Conservation (phyloP, 768 basidiomycete genomes). For the Psilocybe cyanescens region DNA sequence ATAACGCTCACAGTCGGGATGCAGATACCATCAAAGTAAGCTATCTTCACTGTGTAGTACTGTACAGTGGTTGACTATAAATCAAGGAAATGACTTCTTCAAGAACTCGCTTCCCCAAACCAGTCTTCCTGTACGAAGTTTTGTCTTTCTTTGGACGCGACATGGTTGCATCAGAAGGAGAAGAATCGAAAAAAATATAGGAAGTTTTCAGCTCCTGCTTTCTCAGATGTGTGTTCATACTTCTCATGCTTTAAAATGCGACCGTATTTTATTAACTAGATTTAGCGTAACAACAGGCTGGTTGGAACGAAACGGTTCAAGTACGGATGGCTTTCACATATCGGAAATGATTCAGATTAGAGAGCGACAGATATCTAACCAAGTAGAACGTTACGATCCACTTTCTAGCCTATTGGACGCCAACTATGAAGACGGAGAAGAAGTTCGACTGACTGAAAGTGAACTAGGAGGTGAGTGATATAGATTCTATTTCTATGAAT, state of each 20-base stretch:
- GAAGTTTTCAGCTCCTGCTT: constrained; percentile 61
- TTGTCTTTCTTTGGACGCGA: constrained; percentile 59
- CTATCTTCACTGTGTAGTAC: too few relatives aligned
- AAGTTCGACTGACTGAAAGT: constrained; percentile 34
- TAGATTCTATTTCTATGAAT: neutral
- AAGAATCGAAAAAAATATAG: constrained; percentile 65
- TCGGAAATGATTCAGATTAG: constrained; percentile 47
- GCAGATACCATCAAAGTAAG: constrained; percentile 7
- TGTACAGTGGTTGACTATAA: neutral
- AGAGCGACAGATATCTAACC: constrained; percentile 36
- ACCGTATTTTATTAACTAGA: too few relatives aligned
- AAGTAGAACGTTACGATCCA: constrained; percentile 48
- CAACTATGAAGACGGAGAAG: constrained; percentile 38
- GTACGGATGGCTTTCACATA: constrained; percentile 41
- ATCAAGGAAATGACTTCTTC: constrained; percentile 17
- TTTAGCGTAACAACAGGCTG: constrained; percentile 44
- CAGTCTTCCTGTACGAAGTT: constrained; percentile 9
- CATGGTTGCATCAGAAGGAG: constrained; percentile 62
- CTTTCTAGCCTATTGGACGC: constrained; percentile 53
- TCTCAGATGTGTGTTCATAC: constrained; percentile 52
- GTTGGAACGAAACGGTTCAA: constrained; percentile 50
- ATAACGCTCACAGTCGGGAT: neutral
- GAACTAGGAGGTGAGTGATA: constrained; percentile 38
- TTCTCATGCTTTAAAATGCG: neutral
- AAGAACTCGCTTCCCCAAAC: constrained; percentile 18